A percentile compares a stretch with the other conserved stretches of the same genome.
Conservation (phyloP, 768 basidiomycete genomes). For the Russula sp. region DNA sequence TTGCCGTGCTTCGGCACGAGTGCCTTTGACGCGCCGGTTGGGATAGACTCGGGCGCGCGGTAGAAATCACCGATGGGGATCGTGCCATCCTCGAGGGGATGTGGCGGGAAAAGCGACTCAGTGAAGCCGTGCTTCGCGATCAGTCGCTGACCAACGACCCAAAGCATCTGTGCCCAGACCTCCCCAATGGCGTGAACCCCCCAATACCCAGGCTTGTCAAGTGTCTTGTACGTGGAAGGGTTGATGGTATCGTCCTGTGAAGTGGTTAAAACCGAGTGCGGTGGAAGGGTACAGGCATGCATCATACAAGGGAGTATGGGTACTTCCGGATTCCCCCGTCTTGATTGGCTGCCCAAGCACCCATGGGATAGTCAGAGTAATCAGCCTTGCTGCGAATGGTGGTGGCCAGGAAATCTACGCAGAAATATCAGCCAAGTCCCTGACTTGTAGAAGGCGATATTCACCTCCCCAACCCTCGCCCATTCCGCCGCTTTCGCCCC, state of each 20-base stretch:
- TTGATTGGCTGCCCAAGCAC: constrained; percentile 88
- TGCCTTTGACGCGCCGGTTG: constrained; percentile 43
- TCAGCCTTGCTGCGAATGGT: constrained; percentile 67
- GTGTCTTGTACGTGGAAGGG: constrained; percentile 89
- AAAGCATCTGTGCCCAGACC: constrained; percentile 92
- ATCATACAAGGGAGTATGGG: constrained; percentile 60
- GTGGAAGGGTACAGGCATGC: neutral
- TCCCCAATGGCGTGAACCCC: constrained; percentile 90
- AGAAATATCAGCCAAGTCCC: neutral
- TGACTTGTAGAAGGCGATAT: constrained; percentile 12
- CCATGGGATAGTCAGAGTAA: constrained; percentile 86
- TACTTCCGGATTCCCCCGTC: constrained; percentile 79
- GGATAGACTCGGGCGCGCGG: constrained; percentile 35
- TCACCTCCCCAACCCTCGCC: constrained; percentile 92
- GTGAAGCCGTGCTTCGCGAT: constrained; percentile 81
- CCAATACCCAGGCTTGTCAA: constrained; percentile 92
- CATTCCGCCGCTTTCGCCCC: constrained; percentile 96
- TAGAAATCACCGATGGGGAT: constrained; percentile 75
- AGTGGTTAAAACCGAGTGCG: neutral
- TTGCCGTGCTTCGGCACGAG: constrained; percentile 90
- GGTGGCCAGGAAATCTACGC: constrained; percentile 76
- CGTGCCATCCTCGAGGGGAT: constrained; percentile 54
- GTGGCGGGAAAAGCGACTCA: constrained; percentile 75
- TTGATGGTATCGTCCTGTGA: constrained; percentile 58
- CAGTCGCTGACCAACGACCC: constrained; percentile 67